A percentile compares a stretch with the other conserved stretches of the same genome.
Evolutionary conservation across 108 stramenopile genomes (phyloP).

Genomic region (Cyclotella choctawhatcheeana): DNA sequence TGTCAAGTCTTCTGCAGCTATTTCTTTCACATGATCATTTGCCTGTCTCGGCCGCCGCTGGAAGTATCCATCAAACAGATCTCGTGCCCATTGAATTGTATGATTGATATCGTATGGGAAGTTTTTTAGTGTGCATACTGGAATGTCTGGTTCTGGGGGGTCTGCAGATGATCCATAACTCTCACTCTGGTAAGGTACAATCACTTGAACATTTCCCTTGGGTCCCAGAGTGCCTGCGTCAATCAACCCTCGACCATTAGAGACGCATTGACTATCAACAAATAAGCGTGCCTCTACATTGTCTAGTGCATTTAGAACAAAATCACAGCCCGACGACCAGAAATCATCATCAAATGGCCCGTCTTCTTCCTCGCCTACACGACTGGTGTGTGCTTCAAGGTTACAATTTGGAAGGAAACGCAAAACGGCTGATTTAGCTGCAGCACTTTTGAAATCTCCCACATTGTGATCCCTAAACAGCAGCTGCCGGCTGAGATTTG

Average conservation of each 20-base stretch:
- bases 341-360: conserved; percentile 81
- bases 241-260: conserved; percentile 70
- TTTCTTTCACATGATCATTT: conserved; percentile 64
- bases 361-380: conserved; percentile 72
- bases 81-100: conserved; percentile 91
- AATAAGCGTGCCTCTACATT: conserved; percentile 96
- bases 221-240: conserved; percentile 89
- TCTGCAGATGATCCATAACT: conserved; percentile 87
- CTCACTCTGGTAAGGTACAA: conserved; percentile 84
- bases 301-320: conserved; percentile 97
- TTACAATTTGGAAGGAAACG: conserved; percentile 65
- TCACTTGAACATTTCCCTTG: conserved; percentile 92
- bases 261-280: conserved; percentile 83
- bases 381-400: conserved; percentile 82
- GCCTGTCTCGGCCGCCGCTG: conserved; percentile 75
- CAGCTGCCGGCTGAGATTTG: conserved; percentile 97
- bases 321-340: conserved; percentile 86
- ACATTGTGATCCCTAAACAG: conserved; percentile 90
- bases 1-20: conserved; percentile 38
- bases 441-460: conserved; percentile 87
- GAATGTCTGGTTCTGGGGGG: conserved; percentile 87
- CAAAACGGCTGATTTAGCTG: conserved; percentile 67
- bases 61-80: conserved; percentile 88
- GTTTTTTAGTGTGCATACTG: conserved; percentile 90
- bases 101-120: conserved; percentile 91